Evolutionary conservation across 257 asterid species (phyloP).

Genomic region (Solanum etuberosum): DNA sequence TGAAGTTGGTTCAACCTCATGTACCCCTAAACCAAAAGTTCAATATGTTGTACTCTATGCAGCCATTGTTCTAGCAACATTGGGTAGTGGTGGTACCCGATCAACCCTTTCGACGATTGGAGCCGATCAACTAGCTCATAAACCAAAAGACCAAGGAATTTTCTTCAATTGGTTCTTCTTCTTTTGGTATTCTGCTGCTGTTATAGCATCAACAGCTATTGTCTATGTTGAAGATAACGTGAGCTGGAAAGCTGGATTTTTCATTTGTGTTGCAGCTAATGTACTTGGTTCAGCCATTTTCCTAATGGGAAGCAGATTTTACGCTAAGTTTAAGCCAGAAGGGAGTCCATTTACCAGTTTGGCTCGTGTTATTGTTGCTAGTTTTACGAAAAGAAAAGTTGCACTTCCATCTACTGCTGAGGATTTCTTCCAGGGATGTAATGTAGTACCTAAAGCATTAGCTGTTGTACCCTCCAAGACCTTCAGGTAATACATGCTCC

Average conservation of each 20-base stretch:
- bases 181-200: constrained; percentile 6
- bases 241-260: constrained; percentile 34
- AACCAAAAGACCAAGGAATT: constrained; percentile 12
- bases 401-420: neutral
- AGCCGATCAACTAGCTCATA: constrained; percentile 25
- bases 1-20: constrained; percentile 1
- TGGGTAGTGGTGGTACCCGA: constrained; percentile 28
- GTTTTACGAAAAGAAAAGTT: constrained; percentile 1
- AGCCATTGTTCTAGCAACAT: constrained; percentile 16
- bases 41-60: constrained; percentile 25
- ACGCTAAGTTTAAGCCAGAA: constrained; percentile 2
- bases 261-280: constrained; percentile 11
- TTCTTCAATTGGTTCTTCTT: constrained; percentile 38
- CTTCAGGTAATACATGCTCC: neutral
- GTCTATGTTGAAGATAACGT: constrained; percentile 36
- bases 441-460: neutral
- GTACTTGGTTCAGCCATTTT: constrained; percentile 19
- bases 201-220: constrained; percentile 18
- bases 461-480: neutral
- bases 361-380: constrained; percentile 6
- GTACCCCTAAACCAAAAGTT: constrained; percentile 11
- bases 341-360: constrained; percentile 7
- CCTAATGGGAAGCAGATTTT: constrained; percentile 21
- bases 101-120: constrained; percentile 34
- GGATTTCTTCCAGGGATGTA: neutral